A percentile compares a stretch with the other conserved stretches of the same genome.
Evolutionary conservation across 345 rosid species (phyloP).

Genomic region (Eucalyptus paniculata): DNA sequence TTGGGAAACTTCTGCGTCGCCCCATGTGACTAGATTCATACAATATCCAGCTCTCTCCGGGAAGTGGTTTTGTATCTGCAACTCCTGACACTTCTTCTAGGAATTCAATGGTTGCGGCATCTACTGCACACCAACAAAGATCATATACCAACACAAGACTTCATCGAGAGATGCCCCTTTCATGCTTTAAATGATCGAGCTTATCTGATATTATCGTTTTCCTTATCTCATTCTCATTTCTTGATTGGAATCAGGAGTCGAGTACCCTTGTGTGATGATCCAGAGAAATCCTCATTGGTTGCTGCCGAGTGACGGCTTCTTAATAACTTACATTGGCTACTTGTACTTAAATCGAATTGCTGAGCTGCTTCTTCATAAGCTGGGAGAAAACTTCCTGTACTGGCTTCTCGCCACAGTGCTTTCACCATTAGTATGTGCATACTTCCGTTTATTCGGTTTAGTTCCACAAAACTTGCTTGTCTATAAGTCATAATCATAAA

Average conservation of each 20-base stretch:
- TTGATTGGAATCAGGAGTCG: background rate
- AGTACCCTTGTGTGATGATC: slow-evolving; percentile 18
- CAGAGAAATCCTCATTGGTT: slow-evolving; percentile 16
- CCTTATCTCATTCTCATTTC: background rate
- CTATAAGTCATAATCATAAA: background rate
- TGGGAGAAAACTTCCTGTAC: slow-evolving; percentile 8
- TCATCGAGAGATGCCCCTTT: background rate
- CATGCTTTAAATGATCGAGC: background rate
- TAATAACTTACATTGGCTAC: background rate
- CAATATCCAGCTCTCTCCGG: no score
- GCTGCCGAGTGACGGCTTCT: background rate
- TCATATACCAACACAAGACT: background rate
- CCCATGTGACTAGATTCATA: no score
- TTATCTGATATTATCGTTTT: background rate
- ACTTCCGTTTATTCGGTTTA: background rate
- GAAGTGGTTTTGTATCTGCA: background rate
- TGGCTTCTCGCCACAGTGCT: slow-evolving; percentile 6
- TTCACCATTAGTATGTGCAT: slow-evolving; percentile 13
- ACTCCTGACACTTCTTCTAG: background rate
- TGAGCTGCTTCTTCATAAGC: slow-evolving; percentile 17
- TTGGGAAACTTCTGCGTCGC: no score
- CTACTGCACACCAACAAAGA: background rate
- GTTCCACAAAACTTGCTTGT: background rate
- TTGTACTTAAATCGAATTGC: slow-evolving; percentile 12
- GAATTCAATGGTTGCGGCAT: background rate